phyloP scores from a whole-genome alignment of 129 eudicot genomes.

The Flaveria ramosissima region DNA sequence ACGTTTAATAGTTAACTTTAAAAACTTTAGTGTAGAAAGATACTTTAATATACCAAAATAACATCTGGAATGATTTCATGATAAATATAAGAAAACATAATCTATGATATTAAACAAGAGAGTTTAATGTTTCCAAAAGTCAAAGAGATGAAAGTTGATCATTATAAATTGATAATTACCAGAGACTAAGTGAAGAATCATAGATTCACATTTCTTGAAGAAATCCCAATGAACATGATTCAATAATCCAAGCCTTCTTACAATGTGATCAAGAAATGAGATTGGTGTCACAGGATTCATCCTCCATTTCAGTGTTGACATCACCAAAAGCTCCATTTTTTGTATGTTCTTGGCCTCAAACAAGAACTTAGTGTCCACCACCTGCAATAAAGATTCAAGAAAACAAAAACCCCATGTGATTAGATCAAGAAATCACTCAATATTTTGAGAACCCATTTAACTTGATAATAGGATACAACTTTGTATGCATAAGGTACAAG shows the following conservation, averaged over 20 bases:
- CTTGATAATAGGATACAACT: too few relatives aligned
- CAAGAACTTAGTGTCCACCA: conserved; percentile 48
- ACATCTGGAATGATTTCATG: too few relatives aligned
- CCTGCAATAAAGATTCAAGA: conserved; percentile 37
- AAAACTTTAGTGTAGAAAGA: too few relatives aligned
- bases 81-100: too few relatives aligned
- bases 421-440: neutral
- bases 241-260: conserved; percentile 79
- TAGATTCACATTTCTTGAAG: conserved; percentile 64
- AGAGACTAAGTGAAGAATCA: conserved; percentile 49
- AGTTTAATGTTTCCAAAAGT: too few relatives aligned
- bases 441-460: neutral
- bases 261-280: conserved; percentile 82
- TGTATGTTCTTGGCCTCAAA: conserved; percentile 78
- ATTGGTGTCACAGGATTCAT: conserved; percentile 93
- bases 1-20: too few relatives aligned
- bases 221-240: conserved; percentile 64
- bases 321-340: conserved; percentile 86
- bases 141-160: conserved; percentile 5
- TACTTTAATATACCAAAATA: too few relatives aligned
- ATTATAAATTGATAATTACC: conserved; percentile 43
- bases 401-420: conserved; percentile 1
- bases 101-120: too few relatives aligned
- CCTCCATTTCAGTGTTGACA: conserved; percentile 82
- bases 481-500: too few relatives aligned